Base-by-base conservation (phyloP, 2,329 filamentous ascomycete species). In the Geoglossum cookeanum region DNA sequence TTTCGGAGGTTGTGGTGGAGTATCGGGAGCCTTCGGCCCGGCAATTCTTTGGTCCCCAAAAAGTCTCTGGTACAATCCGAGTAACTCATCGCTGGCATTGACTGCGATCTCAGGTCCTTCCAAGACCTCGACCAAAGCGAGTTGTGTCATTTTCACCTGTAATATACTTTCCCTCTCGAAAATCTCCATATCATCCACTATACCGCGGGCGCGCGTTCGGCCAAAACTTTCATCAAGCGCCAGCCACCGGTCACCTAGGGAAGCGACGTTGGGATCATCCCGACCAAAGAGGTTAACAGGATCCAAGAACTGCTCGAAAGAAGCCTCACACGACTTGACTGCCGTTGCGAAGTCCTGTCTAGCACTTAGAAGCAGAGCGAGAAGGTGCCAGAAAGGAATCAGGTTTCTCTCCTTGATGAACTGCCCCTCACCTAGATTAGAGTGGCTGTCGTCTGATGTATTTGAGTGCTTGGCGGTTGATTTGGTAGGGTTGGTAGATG, bases 81-180 rank as follows among this genome's bases (percentile, higher is more conserved):
- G 72, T 44, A 98, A 75, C 68, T 96, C 89, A 61, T 87, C 81
- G 66, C 86, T 90, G 59, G 85, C 83, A 66, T 95, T 95, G 55
- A 97, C 87, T 17, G 92, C 91, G 58, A 84, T 80, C 58, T 87
- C 83, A 0, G 89, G 81, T 0, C 89, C 89, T 66, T 96, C 89
- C 3, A 87, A 72, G 15, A 92, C 72, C 69, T 97, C 91, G 3
- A 92, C 70, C 22, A 98, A 77, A 3, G 85, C 78, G 59, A 98
- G 74, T 65, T 97, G 90, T 9, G 91, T 96, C 80, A 97, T 94
- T 68, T 94, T 94, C 60, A 96, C 82, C 68, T 97, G 87, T n/a
- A 98, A 71, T 47, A 98, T 83, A 54, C 80, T 79, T 68, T 90
- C 87, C 66, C 89, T 94, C 66, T 97, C 90, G 30, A 81, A 80